phyloP scores from a whole-genome alignment of 345 rosid species.

The Mercurialis annua region DNA sequence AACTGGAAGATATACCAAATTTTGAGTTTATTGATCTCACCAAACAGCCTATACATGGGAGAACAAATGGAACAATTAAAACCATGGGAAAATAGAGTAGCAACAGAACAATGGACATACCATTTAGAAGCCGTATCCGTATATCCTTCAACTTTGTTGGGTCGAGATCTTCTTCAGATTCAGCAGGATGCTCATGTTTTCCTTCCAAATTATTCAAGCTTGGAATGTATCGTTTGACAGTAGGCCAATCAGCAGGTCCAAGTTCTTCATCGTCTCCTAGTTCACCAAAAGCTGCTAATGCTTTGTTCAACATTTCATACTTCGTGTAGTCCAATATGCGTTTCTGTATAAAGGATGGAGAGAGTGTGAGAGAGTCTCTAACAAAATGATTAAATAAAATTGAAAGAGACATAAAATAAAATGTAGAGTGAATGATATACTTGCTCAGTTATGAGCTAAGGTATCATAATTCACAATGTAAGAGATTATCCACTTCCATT shows the following conservation, averaged over 20 bases:
- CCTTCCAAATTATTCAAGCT: conserved; percentile 66
- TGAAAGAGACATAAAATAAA: background rate
- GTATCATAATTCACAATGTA: background rate
- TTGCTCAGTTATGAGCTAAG: background rate
- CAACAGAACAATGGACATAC: conserved; percentile 33
- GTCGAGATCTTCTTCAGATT: conserved; percentile 46
- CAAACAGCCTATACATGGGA: background rate
- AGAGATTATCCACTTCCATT: background rate
- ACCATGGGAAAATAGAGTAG: background rate
- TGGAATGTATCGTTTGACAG: conserved; percentile 65
- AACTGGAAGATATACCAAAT: too few relatives aligned
- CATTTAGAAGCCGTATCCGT: conserved; percentile 85
- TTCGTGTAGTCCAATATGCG: conserved; percentile 84
- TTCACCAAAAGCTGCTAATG: conserved; percentile 75
- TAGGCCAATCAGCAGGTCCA: conserved; percentile 95
- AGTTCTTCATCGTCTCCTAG: conserved; percentile 97
- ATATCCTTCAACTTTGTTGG: conserved; percentile 66
- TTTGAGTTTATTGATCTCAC: background rate
- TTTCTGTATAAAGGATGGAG: conserved; percentile 40
- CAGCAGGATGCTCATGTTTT: conserved; percentile 57
- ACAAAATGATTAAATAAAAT: background rate
- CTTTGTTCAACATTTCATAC: conserved; percentile 81
- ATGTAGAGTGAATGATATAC: background rate
- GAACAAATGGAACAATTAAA: background rate
- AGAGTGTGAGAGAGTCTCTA: background rate